These are phyloP conservation scores for Lichina pygmaea DNA, from an alignment of 495 filamentous ascomycete species.

Conservation along the genomic window DNA sequence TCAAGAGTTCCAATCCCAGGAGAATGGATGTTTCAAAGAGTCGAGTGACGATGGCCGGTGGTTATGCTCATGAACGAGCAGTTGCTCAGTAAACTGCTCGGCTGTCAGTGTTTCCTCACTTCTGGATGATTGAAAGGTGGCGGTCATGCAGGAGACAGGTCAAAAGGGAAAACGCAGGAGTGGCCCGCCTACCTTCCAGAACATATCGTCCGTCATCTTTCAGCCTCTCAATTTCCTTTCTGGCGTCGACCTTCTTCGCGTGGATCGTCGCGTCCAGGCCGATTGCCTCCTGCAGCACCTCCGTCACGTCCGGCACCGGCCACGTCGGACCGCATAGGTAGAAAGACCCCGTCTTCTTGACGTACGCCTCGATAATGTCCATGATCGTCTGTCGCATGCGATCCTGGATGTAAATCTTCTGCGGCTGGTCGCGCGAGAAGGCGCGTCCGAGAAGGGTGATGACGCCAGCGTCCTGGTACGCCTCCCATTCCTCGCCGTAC, in stretches of 20 bases:
- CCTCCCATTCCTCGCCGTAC: conserved; percentile 98
- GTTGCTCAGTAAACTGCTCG: background rate
- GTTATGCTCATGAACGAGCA: background rate
- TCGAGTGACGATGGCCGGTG: background rate
- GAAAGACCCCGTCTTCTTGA: conserved; percentile 69
- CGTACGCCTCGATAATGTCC: conserved; percentile 77
- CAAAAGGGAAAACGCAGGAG: background rate
- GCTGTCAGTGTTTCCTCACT: background rate
- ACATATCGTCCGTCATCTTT: conserved; percentile 92
- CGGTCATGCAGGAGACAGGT: background rate
- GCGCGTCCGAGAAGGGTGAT: conserved; percentile 83
- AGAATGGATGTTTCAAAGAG: conserved; percentile 1
- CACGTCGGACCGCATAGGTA: conserved; percentile 96
- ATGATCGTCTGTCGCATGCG: conserved; percentile 70
- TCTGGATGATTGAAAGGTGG: background rate
- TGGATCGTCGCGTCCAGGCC: conserved; percentile 37
- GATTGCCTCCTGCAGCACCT: conserved; percentile 81
- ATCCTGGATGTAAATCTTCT: conserved; percentile 99
- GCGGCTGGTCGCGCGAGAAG: conserved; percentile 84
- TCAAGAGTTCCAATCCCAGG: no score
- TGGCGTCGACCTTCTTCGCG: conserved; percentile 60
- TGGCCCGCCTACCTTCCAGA: conserved; percentile 30
- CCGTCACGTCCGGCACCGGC: conserved; percentile 96
- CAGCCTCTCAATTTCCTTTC: conserved; percentile 81
- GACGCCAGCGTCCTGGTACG: conserved; percentile 82